These are phyloP conservation scores for Podaxis sp. DNA, from an alignment of 768 basidiomycete genomes.

Conservation along the genomic window DNA sequence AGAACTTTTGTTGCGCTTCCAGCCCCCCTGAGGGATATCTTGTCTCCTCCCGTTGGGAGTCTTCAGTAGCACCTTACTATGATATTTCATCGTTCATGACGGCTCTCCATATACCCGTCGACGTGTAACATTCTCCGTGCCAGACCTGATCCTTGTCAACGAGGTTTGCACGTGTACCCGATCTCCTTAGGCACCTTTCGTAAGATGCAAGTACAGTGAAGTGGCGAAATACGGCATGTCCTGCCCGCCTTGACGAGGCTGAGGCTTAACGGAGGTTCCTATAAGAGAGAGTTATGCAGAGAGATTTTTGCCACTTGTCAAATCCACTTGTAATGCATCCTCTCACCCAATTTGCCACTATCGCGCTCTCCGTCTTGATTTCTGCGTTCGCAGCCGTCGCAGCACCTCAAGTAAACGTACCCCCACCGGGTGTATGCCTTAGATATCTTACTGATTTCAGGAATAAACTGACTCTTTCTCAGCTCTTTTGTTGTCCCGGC, in stretches of 20 bases:
- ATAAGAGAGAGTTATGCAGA: background rate
- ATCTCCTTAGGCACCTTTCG: too few species aligned
- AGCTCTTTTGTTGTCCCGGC: slow-evolving; percentile 15
- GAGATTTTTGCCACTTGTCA: background rate
- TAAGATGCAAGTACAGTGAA: background rate
- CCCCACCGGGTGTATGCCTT: slow-evolving; percentile 7
- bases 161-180: too few species aligned
- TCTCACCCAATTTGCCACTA: background rate
- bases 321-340: background rate
- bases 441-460: too few species aligned
- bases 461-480: background rate
- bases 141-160: background rate
- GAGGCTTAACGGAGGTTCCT: background rate
- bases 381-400: background rate
- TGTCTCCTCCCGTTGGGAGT: too few species aligned
- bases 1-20: too few species aligned
- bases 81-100: too few species aligned
- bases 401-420: slow-evolving; percentile 2
- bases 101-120: too few species aligned
- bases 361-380: background rate
- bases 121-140: too few species aligned
- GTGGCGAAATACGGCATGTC: background rate
- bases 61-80: too few species aligned
- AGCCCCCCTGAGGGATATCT: too few species aligned
- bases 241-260: background rate